phyloP scores from a whole-genome alignment of 768 basidiomycete species.

The Cubamyces lactineus region DNA sequence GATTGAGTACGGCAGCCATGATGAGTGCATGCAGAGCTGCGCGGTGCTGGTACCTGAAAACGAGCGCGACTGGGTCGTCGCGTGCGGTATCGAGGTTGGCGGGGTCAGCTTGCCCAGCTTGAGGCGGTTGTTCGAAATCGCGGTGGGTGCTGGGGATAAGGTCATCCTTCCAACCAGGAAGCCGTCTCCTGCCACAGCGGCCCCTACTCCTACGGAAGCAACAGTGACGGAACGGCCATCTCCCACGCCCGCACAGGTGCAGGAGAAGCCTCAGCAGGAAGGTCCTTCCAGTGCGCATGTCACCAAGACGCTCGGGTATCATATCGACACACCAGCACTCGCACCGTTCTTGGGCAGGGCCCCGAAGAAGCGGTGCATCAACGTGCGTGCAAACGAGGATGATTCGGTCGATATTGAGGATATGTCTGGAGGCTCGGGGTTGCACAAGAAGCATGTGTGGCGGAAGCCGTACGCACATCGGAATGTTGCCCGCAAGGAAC shows the following conservation, averaged over 20 bases:
- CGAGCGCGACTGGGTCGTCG: slow-evolving; percentile 39
- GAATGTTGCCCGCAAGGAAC: slow-evolving; percentile 42
- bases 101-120: slow-evolving; percentile 50
- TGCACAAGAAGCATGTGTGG: slow-evolving; percentile 32
- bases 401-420: slow-evolving; percentile 39
- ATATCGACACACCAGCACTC: slow-evolving; percentile 53
- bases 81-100: slow-evolving; percentile 44
- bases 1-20: slow-evolving; percentile 53
- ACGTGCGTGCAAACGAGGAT: slow-evolving; percentile 38
- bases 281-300: slow-evolving; percentile 39
- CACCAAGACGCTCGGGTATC: slow-evolving; percentile 51
- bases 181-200: not conserved
- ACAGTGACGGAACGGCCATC: not conserved
- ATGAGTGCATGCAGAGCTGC: slow-evolving; percentile 52
- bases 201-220: not conserved
- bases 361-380: slow-evolving; percentile 46
- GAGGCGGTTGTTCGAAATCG: slow-evolving; percentile 51
- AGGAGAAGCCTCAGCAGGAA: not conserved
- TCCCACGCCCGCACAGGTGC: not conserved
- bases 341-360: slow-evolving; percentile 53
- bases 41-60: slow-evolving; percentile 43
- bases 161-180: slow-evolving; percentile 20
- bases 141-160: slow-evolving; percentile 42
- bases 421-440: not conserved
- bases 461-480: slow-evolving; percentile 45